Percentiles rank a stretch among this genome's conserved stretches.
Conservation (phyloP, 768 basidiomycete species). For the Suillus tomentosus region DNA sequence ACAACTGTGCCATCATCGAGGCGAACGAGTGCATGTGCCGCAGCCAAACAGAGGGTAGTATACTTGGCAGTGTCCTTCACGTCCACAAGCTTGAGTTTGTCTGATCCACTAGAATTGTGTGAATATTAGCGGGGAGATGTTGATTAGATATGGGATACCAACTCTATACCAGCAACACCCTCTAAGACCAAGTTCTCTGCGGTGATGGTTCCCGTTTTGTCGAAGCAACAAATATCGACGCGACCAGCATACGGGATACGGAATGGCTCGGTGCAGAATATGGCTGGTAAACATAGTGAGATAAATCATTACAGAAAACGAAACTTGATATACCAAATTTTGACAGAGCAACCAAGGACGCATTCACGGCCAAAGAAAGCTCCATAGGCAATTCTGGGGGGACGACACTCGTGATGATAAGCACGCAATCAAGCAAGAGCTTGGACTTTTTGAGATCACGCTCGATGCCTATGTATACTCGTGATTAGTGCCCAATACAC, state of each 20-base stretch:
- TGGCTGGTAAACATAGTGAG: constrained; percentile 54
- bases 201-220: constrained; percentile 99
- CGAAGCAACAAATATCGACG: constrained; percentile 98
- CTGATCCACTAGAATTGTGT: constrained; percentile 44
- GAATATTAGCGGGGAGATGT: constrained; percentile 8
- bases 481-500: not conserved
- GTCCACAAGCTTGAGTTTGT: constrained; percentile 69
- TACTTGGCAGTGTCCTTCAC: constrained; percentile 76
- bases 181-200: constrained; percentile 94
- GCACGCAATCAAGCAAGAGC: constrained; percentile 89
- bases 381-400: constrained; percentile 99
- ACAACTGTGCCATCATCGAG: constrained; percentile 94
- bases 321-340: constrained; percentile 71
- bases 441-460: constrained; percentile 93
- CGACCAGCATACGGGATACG: constrained; percentile 94
- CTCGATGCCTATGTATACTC: constrained; percentile 67
- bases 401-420: constrained; percentile 97
- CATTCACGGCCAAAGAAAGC: constrained; percentile 93
- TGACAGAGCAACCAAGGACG: constrained; percentile 87
- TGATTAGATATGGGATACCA: constrained; percentile 32
- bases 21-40: constrained; percentile 92
- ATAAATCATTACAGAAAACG: not conserved
- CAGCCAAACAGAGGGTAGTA: constrained; percentile 86
- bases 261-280: constrained; percentile 99
- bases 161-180: constrained; percentile 92